These are phyloP conservation scores for Aspergillus bridgeri DNA, from an alignment of 495 filamentous ascomycete genomes.

Conservation along the genomic window DNA sequence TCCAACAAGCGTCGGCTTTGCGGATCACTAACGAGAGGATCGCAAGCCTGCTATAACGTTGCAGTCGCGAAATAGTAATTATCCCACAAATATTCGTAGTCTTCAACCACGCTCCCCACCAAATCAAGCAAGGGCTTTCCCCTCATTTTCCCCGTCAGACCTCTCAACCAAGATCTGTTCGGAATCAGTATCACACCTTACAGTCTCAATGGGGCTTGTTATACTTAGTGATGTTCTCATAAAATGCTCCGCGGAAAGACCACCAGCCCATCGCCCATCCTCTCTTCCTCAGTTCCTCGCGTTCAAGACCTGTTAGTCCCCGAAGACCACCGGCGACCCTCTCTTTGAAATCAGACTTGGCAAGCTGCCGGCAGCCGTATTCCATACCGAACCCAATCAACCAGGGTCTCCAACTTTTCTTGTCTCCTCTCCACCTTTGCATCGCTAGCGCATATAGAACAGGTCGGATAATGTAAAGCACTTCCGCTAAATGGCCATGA, in stretches of 20 bases:
- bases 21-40: not conserved
- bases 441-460: slow-evolving; percentile 85
- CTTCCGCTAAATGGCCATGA: slow-evolving; percentile 75
- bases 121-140: slow-evolving; percentile 74
- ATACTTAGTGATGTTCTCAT: slow-evolving; percentile 86
- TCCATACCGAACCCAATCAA: slow-evolving; percentile 83
- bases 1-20: not conserved
- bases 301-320: slow-evolving; percentile 77
- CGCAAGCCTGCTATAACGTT: slow-evolving; percentile 46
- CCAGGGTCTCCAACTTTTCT: slow-evolving; percentile 82
- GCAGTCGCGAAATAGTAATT: slow-evolving; percentile 88
- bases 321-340: slow-evolving; percentile 62
- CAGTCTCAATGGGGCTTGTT: slow-evolving; percentile 5
- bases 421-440: slow-evolving; percentile 60
- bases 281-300: slow-evolving; percentile 78
- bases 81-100: slow-evolving; percentile 97
- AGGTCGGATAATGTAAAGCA: slow-evolving; percentile 86
- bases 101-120: slow-evolving; percentile 78
- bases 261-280: slow-evolving; percentile 93
- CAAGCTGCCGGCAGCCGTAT: slow-evolving; percentile 79
- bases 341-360: slow-evolving; percentile 66
- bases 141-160: slow-evolving; percentile 63
- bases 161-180: slow-evolving; percentile 55
- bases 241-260: slow-evolving; percentile 92
- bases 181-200: slow-evolving; percentile 27